Evolutionary conservation across 2,329 filamentous ascomycete species (phyloP), one percentile per base, ranked within the genome.

Genomic region (Penicillium sp.): DNA sequence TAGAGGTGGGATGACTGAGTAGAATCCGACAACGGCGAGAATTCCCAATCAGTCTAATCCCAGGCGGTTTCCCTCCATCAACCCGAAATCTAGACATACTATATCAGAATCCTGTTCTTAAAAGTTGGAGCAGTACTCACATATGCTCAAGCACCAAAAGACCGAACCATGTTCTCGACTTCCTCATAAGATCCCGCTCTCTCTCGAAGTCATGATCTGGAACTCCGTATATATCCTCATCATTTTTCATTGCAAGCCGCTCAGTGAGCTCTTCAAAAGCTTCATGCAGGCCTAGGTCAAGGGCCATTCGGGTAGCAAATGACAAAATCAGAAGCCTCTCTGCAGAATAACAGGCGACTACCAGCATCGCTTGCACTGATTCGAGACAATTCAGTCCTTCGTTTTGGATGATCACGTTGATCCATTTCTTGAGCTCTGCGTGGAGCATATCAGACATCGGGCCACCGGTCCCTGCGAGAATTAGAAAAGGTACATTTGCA

Each of bases 111-210:
- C 10, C 9, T 12, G 7, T 15, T 1, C 9, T 26, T 10, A 36
- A 12, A 9, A 17, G 1, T 3, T 12, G n/a, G 10, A 27, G 20
- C 2, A 2, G 3, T 24, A 30, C 26, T 51, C 46, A 72, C 58
- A 79, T 82, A 52, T 82, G 75, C 20, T 82, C 79, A 9, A 83
- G 64, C 17, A 82, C 77, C 51, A 81, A 73, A 3, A 82, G 69
- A 3, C 77, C 78, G 61, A 82, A 77, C 80, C 80, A 83, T 0
- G 79, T 74, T 32, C 80, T 70, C 0, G 75, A 67, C 41, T 72
- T 72, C 18, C 74, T 68, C 68, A 78, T 74, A 48, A 80, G 57
- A 9, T 62, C 56, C 17, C 49, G 53, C 30, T 62, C 60, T n/a
- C 42, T 37, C 23, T 59, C 56, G 24, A 56, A 41, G 20, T 55